Conservation (phyloP, 257 asterid genomes). For the Solanum etuberosum region DNA sequence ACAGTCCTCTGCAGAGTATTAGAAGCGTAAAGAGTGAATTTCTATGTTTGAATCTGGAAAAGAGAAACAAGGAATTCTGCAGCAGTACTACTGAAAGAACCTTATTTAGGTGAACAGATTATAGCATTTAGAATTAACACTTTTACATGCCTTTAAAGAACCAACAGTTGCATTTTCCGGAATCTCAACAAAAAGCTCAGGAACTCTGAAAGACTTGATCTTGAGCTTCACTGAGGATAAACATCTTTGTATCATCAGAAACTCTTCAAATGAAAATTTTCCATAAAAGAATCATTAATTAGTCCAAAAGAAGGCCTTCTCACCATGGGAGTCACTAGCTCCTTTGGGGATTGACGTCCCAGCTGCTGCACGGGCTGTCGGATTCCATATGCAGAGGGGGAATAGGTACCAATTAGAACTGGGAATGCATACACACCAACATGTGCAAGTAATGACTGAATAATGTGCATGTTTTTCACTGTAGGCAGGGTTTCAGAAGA, state of each 20-base stretch:
- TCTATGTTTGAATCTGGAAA: neutral
- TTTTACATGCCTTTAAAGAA: slow-evolving; percentile 47
- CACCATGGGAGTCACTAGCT: slow-evolving; percentile 65
- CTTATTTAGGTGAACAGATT: neutral
- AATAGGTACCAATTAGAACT: neutral
- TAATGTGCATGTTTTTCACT: neutral
- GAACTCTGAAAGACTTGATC: slow-evolving; percentile 73
- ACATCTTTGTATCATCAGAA: slow-evolving; percentile 20
- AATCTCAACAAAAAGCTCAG: slow-evolving; percentile 56
- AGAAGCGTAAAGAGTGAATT: slow-evolving; percentile 1
- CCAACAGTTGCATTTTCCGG: slow-evolving; percentile 72
- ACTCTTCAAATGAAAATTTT: neutral
- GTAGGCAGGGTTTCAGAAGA: neutral
- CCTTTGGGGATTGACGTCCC: slow-evolving; percentile 28
- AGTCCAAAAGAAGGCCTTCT: neutral
- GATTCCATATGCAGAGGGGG: slow-evolving; percentile 4
- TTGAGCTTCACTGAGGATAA: slow-evolving; percentile 58
- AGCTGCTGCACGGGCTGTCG: slow-evolving; percentile 25
- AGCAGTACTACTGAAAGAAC: neutral
- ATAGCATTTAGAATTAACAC: neutral
- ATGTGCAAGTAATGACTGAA: neutral
- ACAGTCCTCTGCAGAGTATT: slow-evolving; percentile 55
- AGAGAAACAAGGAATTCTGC: neutral
- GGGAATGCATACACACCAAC: neutral
- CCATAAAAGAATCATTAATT: neutral